These are phyloP conservation scores for Stemphylium vesicarium DNA, from an alignment of 2,329 filamentous ascomycete genomes.

Conservation along the genomic window DNA sequence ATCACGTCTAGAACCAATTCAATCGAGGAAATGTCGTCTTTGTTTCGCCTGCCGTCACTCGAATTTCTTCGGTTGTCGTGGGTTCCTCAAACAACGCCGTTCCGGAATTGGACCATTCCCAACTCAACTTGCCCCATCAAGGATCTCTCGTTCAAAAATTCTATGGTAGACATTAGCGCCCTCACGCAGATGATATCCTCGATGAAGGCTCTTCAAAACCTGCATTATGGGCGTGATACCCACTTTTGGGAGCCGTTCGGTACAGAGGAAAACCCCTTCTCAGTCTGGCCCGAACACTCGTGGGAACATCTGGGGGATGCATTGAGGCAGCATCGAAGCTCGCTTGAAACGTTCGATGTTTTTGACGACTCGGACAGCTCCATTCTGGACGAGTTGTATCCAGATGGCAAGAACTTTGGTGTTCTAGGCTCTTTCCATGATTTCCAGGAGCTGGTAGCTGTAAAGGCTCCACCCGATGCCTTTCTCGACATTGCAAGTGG, in stretches of 20 bases:
- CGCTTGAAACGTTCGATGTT: not conserved
- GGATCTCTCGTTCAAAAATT: not conserved
- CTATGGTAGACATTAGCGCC: constrained; percentile 9
- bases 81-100: not conserved
- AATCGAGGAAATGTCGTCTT: not conserved
- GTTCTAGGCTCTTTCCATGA: constrained; percentile 8
- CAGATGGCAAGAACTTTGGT: not conserved
- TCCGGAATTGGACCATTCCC: constrained; percentile 10
- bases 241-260: constrained; percentile 8
- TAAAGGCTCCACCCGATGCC: not conserved
- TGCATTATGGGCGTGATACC: not conserved
- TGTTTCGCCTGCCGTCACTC: constrained; percentile 11
- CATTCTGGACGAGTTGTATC: not conserved
- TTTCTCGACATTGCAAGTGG: not conserved
- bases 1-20: not conserved
- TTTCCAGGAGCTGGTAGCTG: not conserved
- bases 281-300: constrained; percentile 6
- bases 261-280: not conserved
- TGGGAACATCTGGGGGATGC: constrained; percentile 8
- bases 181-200: constrained; percentile 6
- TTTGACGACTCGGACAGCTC: not conserved
- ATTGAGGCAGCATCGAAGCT: constrained; percentile 3
- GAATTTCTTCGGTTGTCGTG: not conserved
- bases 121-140: constrained; percentile 5
- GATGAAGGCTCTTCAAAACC: constrained; percentile 3